phyloP scores from a whole-genome alignment of 2,329 filamentous ascomycete genomes.

The Neoscytalidium dimidiatum region DNA sequence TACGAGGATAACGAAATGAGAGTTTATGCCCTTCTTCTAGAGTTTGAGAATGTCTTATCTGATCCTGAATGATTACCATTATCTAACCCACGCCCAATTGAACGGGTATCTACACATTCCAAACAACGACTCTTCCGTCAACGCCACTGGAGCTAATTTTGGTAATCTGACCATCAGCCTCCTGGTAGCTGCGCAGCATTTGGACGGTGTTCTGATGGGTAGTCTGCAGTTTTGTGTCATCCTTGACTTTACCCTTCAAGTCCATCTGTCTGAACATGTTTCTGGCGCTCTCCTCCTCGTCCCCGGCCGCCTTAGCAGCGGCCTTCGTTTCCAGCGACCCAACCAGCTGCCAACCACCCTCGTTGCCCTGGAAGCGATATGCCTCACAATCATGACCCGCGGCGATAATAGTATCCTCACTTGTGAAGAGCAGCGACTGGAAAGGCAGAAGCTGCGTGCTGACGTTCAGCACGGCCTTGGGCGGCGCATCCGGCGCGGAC shows the following conservation, averaged over 20 bases:
- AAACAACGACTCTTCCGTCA: slow-evolving; percentile 51
- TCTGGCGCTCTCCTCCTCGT: slow-evolving; percentile 82
- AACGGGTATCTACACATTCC: slow-evolving; percentile 39
- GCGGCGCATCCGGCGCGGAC: slow-evolving; percentile 84
- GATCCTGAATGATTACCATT: background rate
- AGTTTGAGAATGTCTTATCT: background rate
- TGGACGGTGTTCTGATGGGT: slow-evolving; percentile 96
- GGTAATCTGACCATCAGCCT: slow-evolving; percentile 62
- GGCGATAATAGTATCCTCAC: slow-evolving; percentile 89
- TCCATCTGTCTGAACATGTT: slow-evolving; percentile 99
- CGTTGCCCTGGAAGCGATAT: slow-evolving; percentile 80
- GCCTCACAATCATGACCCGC: slow-evolving; percentile 89
- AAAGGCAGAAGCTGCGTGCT: slow-evolving; percentile 90
- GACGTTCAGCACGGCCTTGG: slow-evolving; percentile 85
- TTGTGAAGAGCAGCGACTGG: slow-evolving; percentile 88
- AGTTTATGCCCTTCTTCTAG: background rate
- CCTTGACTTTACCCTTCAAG: slow-evolving; percentile 94
- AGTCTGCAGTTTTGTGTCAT: slow-evolving; percentile 92
- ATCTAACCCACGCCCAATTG: background rate
- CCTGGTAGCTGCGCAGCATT: slow-evolving; percentile 76
- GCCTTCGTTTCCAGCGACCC: slow-evolving; percentile 78
- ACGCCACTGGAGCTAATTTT: slow-evolving; percentile 73
- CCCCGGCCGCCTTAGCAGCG: slow-evolving; percentile 48
- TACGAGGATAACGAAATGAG: background rate
- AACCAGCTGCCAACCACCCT: slow-evolving; percentile 78